Evolutionary conservation across 768 basidiomycete genomes (phyloP).

Genomic region (Sistotremastrum niveocremeum): DNA sequence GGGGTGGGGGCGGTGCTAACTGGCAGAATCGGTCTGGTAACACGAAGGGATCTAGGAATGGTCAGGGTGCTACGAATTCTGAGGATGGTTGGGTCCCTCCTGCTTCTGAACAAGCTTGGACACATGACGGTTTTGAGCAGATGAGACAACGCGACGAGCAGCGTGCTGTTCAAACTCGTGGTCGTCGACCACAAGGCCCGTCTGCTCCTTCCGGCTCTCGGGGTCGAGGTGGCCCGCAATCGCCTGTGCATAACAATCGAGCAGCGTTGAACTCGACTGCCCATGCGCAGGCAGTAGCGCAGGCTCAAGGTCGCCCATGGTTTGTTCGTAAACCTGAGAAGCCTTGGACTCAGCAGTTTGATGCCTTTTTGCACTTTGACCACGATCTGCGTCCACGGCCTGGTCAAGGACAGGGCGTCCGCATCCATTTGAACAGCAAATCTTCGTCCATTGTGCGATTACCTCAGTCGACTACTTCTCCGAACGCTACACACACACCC

Average conservation of each 20-base stretch:
- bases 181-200: constrained; percentile 12
- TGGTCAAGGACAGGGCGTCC: constrained; percentile 38
- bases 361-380: constrained; percentile 60
- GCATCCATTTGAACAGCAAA: constrained; percentile 43
- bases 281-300: constrained; percentile 7
- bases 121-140: constrained; percentile 82
- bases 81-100: constrained; percentile 9
- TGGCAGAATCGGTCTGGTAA: no score
- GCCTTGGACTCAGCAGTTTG: constrained; percentile 75
- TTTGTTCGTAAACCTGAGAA: constrained; percentile 66
- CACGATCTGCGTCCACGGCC: constrained; percentile 41
- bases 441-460: constrained; percentile 31
- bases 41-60: not conserved
- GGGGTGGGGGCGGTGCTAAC: constrained; percentile 23
- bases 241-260: constrained; percentile 14
- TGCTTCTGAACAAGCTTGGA: constrained; percentile 37
- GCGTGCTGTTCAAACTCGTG: constrained; percentile 22
- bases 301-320: constrained; percentile 36
- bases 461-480: constrained; percentile 5
- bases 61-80: constrained; percentile 4
- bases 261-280: constrained; percentile 9
- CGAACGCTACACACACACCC: constrained; percentile 1
- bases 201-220: constrained; percentile 20
- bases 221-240: constrained; percentile 14
- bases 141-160: constrained; percentile 65